Conservation (phyloP, 345 rosid species). For the Arabis alpina region DNA sequence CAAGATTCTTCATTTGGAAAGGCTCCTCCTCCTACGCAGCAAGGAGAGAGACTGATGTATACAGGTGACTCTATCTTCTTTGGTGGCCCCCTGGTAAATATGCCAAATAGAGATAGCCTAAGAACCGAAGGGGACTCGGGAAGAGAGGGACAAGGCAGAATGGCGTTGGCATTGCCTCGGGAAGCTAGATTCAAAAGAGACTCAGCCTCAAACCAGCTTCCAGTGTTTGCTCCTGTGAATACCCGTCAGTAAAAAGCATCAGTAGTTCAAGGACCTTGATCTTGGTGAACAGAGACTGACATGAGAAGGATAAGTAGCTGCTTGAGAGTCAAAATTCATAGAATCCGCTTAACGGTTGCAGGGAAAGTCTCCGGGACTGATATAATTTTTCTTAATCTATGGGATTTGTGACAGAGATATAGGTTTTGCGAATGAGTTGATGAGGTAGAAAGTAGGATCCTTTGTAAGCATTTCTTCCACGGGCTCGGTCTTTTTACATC, state of each 20-base stretch:
- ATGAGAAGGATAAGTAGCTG: slow-evolving; percentile 6
- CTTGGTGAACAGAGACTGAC: slow-evolving; percentile 7
- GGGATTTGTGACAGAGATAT: slow-evolving; percentile 7
- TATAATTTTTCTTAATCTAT: neutral
- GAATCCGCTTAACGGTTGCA: slow-evolving; percentile 12
- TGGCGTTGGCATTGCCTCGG: slow-evolving; percentile 62
- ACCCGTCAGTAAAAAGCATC: slow-evolving; percentile 49
- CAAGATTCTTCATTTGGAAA: slow-evolving; percentile 59
- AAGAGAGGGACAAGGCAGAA: slow-evolving; percentile 68
- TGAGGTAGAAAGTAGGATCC: slow-evolving; percentile 36
- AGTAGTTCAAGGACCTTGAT: neutral
- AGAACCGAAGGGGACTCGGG: slow-evolving; percentile 59
- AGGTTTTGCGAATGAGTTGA: slow-evolving; percentile 11
- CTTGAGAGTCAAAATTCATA: slow-evolving; percentile 16
- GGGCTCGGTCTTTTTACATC: slow-evolving; percentile 20
- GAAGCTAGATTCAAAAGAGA: slow-evolving; percentile 90
- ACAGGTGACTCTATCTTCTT: slow-evolving; percentile 95
- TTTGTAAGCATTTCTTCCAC: slow-evolving; percentile 36
- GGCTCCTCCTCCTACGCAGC: slow-evolving; percentile 56
- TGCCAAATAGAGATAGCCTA: slow-evolving; percentile 58
- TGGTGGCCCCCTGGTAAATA: slow-evolving; percentile 86
- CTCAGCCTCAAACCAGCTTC: slow-evolving; percentile 85
- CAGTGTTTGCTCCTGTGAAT: slow-evolving; percentile 83
- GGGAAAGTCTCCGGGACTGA: slow-evolving; percentile 11
- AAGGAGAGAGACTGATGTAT: slow-evolving; percentile 75